Percentiles rank a stretch among this genome's conserved stretches.
Evolutionary conservation across 2,329 filamentous ascomycete genomes (phyloP).

Genomic region (Paramyrothecium sp.): DNA sequence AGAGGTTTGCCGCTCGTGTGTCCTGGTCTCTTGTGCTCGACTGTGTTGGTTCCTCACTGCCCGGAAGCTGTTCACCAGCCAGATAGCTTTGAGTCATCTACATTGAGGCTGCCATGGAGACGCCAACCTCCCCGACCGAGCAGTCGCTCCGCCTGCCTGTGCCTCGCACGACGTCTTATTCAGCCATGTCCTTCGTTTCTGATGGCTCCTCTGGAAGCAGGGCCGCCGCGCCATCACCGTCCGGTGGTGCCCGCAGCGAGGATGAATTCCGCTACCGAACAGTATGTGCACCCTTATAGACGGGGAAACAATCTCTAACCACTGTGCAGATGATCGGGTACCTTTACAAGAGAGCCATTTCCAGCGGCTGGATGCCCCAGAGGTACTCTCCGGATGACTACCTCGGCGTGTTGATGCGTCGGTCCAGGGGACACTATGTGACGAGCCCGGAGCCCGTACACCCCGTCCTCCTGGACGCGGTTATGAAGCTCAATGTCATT

Average conservation of each 20-base stretch:
- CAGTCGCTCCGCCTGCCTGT: not conserved
- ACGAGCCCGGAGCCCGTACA: slow-evolving; percentile 37
- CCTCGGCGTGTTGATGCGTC: slow-evolving; percentile 34
- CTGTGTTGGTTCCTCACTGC: not conserved
- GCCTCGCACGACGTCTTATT: not conserved
- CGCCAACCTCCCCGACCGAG: not conserved
- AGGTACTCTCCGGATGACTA: slow-evolving; percentile 17
- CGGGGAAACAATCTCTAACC: not conserved
- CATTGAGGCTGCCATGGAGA: not conserved
- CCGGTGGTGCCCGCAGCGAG: slow-evolving; percentile 5
- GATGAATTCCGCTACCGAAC: slow-evolving; percentile 29
- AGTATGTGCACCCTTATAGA: slow-evolving; percentile 12
- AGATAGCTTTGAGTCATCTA: not conserved
- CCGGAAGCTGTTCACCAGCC: not conserved
- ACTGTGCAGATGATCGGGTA: slow-evolving; percentile 27
- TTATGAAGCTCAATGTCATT: slow-evolving; percentile 41
- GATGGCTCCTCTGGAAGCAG: not conserved
- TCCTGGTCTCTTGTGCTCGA: not conserved
- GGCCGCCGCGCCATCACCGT: not conserved
- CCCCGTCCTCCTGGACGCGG: slow-evolving; percentile 35
- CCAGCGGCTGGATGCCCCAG: slow-evolving; percentile 26
- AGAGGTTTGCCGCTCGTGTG: not conserved
- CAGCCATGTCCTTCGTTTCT: not conserved
- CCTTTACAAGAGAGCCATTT: slow-evolving; percentile 23
- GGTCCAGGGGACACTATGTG: slow-evolving; percentile 37